phyloP scores from a whole-genome alignment of 768 basidiomycete species.

The Hypholoma fasciculare region DNA sequence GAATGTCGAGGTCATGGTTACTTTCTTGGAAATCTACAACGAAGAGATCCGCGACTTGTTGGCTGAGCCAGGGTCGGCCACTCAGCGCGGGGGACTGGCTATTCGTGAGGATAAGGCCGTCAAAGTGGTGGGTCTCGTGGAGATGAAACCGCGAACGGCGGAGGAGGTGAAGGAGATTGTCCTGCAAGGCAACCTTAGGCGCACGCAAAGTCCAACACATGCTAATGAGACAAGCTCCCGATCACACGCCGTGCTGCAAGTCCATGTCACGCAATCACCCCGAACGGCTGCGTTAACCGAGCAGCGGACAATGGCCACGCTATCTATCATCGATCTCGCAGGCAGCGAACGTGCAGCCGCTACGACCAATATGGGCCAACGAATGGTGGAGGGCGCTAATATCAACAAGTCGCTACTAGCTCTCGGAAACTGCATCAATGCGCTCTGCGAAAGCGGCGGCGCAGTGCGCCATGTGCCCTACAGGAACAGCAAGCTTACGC shows the following conservation, averaged over 20 bases:
- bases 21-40: constrained; percentile 98
- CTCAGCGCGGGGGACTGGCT: constrained; percentile 81
- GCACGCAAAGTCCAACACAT: constrained; percentile 93
- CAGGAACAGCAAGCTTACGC: constrained; percentile 97
- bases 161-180: constrained; percentile 96
- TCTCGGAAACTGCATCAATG: constrained; percentile 97
- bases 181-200: constrained; percentile 79
- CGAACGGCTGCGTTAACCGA: constrained; percentile 85
- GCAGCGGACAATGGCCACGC: constrained; percentile 80
- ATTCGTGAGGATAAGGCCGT: constrained; percentile 95
- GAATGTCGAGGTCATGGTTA: constrained; percentile 86
- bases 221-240: constrained; percentile 97
- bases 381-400: constrained; percentile 98
- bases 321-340: constrained; percentile 97
- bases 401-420: constrained; percentile 99
- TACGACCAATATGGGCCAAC: constrained; percentile 95
- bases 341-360: constrained; percentile 97
- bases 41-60: constrained; percentile 98
- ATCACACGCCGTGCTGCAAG: constrained; percentile 96
- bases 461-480: constrained; percentile 92
- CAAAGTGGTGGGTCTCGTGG: constrained; percentile 83
- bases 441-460: constrained; percentile 92
- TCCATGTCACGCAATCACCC: constrained; percentile 87
- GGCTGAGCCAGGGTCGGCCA: constrained; percentile 61
- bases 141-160: constrained; percentile 77